Base-by-base conservation (phyloP, 2,329 filamentous ascomycete species). In the Raffaelea ambrosiae region DNA sequence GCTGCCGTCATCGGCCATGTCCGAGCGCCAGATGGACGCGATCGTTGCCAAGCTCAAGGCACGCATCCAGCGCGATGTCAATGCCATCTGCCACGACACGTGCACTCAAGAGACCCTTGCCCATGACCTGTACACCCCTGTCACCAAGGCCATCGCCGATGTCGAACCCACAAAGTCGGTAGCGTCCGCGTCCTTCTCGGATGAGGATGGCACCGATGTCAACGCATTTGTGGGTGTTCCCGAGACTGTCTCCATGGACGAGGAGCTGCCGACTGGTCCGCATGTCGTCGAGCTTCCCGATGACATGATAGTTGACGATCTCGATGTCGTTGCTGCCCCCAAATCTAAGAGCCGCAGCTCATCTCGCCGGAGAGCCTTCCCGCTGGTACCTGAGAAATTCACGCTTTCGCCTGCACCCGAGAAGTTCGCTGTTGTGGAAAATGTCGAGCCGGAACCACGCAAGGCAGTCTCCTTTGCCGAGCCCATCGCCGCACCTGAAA, bases 51-150 rank as follows among this genome's bases (percentile, higher is more conserved):
- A 63, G 8, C 61, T 78, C 21, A 67, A 65, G 49, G 59, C 66
- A 11, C 69, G 70, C 19, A 70, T 77, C 40, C 65, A 71, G 35
- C 58, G 60, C 9, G 74, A 76, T 47, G 66, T 77, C 20, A 65
- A 69, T 38, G 67, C 68, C 58, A 60, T 77, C 18, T 74, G 71
- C 54, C 72, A 66, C 52, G 74, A 78, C 51, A 76, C 74, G 1
- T 72, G 72, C 51, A 65, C 65, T 14, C 62, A 77, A 18, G 63
- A 66, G 35, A 55, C 19, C 39, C 23, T 2, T 4, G 18, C 2
- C 29, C 9, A 29, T 26, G 10, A 38, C 18, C 13, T 13, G 19
- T 11, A 19, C 4, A 16, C 14, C 22, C 2, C 10, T 5, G 2
- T 26, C 18, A 14, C 31, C 36, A 5, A 29, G 43, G 13, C 29